Base-by-base conservation (phyloP, 2,329 filamentous ascomycete species). In the Fonsecaea erecta region DNA sequence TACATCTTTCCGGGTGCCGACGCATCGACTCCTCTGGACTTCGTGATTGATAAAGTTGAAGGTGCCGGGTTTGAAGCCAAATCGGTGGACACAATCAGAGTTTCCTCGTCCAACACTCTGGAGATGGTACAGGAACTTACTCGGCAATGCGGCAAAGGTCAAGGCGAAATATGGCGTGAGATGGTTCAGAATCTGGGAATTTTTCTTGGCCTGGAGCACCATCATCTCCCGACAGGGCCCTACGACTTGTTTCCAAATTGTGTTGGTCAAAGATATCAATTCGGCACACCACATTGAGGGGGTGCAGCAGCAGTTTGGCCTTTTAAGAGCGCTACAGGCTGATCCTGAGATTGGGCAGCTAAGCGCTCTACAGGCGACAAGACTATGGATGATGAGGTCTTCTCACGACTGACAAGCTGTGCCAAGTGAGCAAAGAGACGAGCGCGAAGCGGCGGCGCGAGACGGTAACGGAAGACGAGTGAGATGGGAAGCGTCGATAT, bases 101-200 rank as follows among this genome's bases (percentile, higher is more conserved):
- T 98, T 51, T 94, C 98, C 84, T 98, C 96, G 92, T 57, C 93
- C 93, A 59, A 98, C 95, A 30, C 83, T 99, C 68, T 98, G 95
- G 95, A 87, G 91, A 76, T 98, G 95, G 95, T 98, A 98, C 84
- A 86, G 95, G 71, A 98, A 98, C 86, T 98, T 95, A 95, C 86
- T 97, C 78, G 92, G 84, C 80, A 98, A 98, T 85, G 84, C 86
- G 72, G 92, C 96, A 65, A 96, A 96, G 83, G 91, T 97, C 68
- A 87, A 90, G 79, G 92, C 91, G 76, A 98, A 97, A 85, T 98
- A 98, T 77, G 95, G 95, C 75, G 88, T 90, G 76, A 86, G 91
- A 76, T 99, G 95, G 95, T 99, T 91, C 87, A 89, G 94, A 78
- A 95, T 95, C 77, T 96, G 92, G 92, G 91, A 96, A 76, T 92